Evolutionary conservation across 805 yeast species (phyloP), one percentile per base, ranked within the genome.

Genomic region (Starmerella asiatica): DNA sequence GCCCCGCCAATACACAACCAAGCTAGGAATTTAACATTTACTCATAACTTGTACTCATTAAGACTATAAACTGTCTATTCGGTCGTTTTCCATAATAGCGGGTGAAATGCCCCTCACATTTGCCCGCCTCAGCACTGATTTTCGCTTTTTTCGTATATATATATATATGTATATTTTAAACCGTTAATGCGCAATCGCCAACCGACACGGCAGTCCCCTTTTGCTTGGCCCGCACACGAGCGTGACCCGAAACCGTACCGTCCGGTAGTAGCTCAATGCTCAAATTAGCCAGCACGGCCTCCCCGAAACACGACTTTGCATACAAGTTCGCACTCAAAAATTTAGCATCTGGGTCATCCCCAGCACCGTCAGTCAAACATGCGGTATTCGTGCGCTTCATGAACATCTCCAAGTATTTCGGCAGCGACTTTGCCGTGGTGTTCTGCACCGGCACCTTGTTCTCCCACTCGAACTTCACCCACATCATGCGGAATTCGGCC

Each of bases 401-500:
- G 51, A 91, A 65, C 53, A 72, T 77, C 44, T 76, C 79, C 59
- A 91, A 67, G 61, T 83, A 91, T 34, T 73, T 81, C 56, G 78
- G 76, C 55, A 93, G 69, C 2, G 93, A 75, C 50, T 79, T 76
- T 37, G 51, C 46, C 27, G 51, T 24, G 18, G 49, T 43, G 19
- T 55, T 45, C 23, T 38, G 36, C 57, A 91, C 81, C 44, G 86
- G 81, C 52, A 91, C 86, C 67, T 91, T 91, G 67, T 91, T 91
- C 63, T 91, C 98, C 98, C 98, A 91, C 64, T 91, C 99, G 58
- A 93, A 91, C 59, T 86, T 96, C 59, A 85, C 84, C 99, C 99
- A 91, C 97, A 86, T 88, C 54, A 76, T 73, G 56, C 98, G 80
- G 80, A 91, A 91, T 51, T 74, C 79, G 33, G 76, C 74, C 62